phyloP scores from a whole-genome alignment of 805 yeast genomes.

The Cyberlindnera americana region DNA sequence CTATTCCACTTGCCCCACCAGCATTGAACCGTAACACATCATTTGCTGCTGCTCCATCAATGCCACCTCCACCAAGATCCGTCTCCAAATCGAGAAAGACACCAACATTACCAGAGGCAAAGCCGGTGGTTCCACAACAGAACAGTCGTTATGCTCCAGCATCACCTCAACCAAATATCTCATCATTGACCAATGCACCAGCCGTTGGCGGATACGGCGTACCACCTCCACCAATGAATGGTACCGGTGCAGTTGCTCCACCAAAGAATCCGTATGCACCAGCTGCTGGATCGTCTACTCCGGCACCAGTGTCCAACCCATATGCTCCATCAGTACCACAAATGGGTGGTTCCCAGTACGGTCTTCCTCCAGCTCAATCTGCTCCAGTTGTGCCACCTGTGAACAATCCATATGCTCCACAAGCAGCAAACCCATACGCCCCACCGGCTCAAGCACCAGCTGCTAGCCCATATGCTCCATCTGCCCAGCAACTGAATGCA shows the following conservation, averaged over 20 bases:
- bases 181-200: slow-evolving; percentile 12
- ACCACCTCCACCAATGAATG: slow-evolving; percentile 34
- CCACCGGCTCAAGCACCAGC: slow-evolving; percentile 28
- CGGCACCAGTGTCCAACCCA: slow-evolving; percentile 32
- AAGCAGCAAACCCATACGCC: no score
- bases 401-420: slow-evolving; percentile 33
- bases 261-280: slow-evolving; percentile 38
- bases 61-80: slow-evolving; percentile 35
- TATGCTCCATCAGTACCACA: slow-evolving; percentile 30
- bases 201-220: slow-evolving; percentile 25
- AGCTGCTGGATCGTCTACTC: slow-evolving; percentile 14
- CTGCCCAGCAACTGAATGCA: slow-evolving; percentile 10
- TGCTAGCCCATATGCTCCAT: slow-evolving; percentile 28
- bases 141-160: slow-evolving; percentile 34
- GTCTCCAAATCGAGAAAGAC: slow-evolving; percentile 27
- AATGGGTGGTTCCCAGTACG: background rate
- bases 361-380: slow-evolving; percentile 3
- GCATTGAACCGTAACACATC: slow-evolving; percentile 22
- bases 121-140: slow-evolving; percentile 24
- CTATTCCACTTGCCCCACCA: slow-evolving; percentile 24
- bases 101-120: slow-evolving; percentile 12
- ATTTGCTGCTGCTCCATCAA: slow-evolving; percentile 24
- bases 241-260: slow-evolving; percentile 12
- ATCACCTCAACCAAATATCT: slow-evolving; percentile 20
- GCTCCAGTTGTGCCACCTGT: slow-evolving; percentile 28